These are phyloP conservation scores for Acer yangbiense DNA, from an alignment of 345 rosid genomes.

Conservation along the genomic window DNA sequence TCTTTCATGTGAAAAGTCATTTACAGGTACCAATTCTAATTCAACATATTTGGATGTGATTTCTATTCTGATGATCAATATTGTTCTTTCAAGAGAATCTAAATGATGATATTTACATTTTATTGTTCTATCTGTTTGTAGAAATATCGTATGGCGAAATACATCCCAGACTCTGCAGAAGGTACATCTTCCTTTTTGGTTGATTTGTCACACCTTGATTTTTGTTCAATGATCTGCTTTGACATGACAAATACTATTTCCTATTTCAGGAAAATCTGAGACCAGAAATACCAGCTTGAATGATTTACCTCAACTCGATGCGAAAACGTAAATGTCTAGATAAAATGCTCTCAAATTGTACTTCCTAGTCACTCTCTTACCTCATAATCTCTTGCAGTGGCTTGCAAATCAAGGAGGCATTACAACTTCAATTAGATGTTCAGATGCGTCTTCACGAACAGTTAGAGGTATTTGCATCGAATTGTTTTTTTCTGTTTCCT, in stretches of 20 bases:
- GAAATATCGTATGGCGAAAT: constrained; percentile 91
- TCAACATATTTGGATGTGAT: not conserved
- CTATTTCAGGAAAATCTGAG: constrained; percentile 51
- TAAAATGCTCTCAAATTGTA: not conserved
- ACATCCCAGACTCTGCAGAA: constrained; percentile 65
- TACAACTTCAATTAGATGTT: constrained; percentile 78
- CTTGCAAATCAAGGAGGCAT: constrained; percentile 72
- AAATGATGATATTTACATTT: not conserved
- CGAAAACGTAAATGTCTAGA: constrained; percentile 47
- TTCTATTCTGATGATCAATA: not conserved
- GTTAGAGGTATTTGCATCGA: constrained; percentile 58
- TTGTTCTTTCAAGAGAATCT: not conserved
- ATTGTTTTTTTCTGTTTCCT: not conserved
- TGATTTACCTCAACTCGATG: constrained; percentile 50
- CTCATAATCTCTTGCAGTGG: constrained; percentile 46
- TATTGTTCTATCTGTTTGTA: constrained; percentile 26
- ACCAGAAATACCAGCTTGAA: constrained; percentile 34
- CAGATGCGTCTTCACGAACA: constrained; percentile 95
- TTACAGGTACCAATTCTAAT: constrained; percentile 59
- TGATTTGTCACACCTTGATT: not conserved
- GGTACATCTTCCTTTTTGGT: constrained; percentile 42
- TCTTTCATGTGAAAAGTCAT: constrained; percentile 97
- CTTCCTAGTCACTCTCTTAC: not conserved
- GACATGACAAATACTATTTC: no score
- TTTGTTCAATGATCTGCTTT: no score